Evolutionary conservation across 768 basidiomycete genomes (phyloP), one percentile per base, ranked within the genome.

Genomic region (Tubosaeta brunneosetosa): DNA sequence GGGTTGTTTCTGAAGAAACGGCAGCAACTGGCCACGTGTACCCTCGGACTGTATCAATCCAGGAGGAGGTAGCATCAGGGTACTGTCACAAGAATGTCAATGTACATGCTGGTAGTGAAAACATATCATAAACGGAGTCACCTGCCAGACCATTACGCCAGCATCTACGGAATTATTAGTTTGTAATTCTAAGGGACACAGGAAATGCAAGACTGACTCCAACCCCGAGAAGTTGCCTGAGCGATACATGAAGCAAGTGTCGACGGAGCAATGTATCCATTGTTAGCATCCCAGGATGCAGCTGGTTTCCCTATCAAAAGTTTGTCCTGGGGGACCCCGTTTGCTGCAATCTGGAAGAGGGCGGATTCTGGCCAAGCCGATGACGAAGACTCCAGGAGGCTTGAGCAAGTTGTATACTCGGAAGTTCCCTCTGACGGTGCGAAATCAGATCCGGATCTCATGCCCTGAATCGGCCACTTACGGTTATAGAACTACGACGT

Each of bases 261-360:
- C 7, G 73, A 68, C 3, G 83, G 71, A 34, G 70, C 72, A 65
- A 90, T 85, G 53, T 73, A 79, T 4, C 75, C 83, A 55, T 79
- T 85, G 55, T 55, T 75, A 2, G 84, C 83, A 49, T 82, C 80
- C 9, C 69, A 60, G 8, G 56, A 57, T 0, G 74, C 52, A 1
- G 81, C 82, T 2, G 86, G 86, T 67, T 91, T 91, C 6, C 88
- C 88, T 60, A 91, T 86, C 54, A 89, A 81, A 47, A 89, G 73
- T 68, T 91, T 89, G 64, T 77, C 66, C 44, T 81, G 61, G 3
- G 75, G 64, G 8, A 89, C 78, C 22, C 84, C 85, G 52, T 69
- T 78, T 1, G 76, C 74, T n/a, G 70, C 68, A 49, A 80, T 78
- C 58, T 80, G 70, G 64, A 80, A 76, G 33, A 81, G 62, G 0